A percentile compares a stretch with the other conserved stretches of the same genome.
Conservation (phyloP, 192 early-diverging fungal species). For the Jimgerdemannia lactiflua region DNA sequence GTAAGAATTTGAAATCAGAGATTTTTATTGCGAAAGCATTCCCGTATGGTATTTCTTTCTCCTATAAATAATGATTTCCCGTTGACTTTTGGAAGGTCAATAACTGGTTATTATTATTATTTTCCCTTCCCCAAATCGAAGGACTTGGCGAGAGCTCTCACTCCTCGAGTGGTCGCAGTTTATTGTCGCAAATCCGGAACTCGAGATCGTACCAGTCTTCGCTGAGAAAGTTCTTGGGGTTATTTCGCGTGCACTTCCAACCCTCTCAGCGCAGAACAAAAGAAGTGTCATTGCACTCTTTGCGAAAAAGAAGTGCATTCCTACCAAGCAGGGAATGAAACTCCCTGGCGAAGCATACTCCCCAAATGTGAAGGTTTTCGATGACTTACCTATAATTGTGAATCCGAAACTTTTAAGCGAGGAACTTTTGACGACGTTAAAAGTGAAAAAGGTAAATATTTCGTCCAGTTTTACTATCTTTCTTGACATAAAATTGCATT, state of each 20-base stretch:
- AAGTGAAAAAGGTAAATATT: no score
- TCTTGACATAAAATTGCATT: slow-evolving; percentile 67
- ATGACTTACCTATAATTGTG: slow-evolving; percentile 77
- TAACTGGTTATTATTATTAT: no score
- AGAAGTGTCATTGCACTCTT: slow-evolving; percentile 26
- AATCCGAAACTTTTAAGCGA: no score
- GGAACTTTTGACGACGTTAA: no score
- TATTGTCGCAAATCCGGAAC: slow-evolving; percentile 39
- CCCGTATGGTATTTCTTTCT: no score
- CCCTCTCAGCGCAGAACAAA: slow-evolving; percentile 28
- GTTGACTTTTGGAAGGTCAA: no score
- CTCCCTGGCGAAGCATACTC: slow-evolving; percentile 74
- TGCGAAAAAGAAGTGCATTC: slow-evolving; percentile 56
- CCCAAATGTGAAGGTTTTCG: slow-evolving; percentile 75
- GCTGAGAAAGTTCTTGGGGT: slow-evolving; percentile 64
- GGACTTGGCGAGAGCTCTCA: slow-evolving; percentile 55
- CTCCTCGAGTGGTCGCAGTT: slow-evolving; percentile 62
- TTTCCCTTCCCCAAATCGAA: no score
- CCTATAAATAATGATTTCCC: no score
- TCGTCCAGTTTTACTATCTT: slow-evolving; percentile 58
- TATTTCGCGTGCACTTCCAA: slow-evolving; percentile 42
- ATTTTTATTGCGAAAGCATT: no score
- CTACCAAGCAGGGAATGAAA: slow-evolving; percentile 67
- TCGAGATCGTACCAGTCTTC: slow-evolving; percentile 55
- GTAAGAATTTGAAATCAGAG: slow-evolving; percentile 48